Base-by-base conservation (phyloP, 2,329 filamentous ascomycete genomes). In the Botrytis sinoallii region DNA sequence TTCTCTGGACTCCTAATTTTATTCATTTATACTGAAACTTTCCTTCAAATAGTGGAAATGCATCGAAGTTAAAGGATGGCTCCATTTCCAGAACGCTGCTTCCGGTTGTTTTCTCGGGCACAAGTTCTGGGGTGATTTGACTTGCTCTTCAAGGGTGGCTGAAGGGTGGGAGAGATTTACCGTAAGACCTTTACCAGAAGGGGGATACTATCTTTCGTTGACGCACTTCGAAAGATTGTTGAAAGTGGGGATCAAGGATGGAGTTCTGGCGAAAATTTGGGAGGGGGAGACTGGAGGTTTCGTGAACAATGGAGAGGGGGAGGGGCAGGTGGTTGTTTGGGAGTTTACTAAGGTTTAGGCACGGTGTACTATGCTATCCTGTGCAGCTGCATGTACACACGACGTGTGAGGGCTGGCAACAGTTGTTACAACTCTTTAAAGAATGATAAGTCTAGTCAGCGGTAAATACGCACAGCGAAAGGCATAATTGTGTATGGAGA, bases 31-130 rank as follows among this genome's bases (percentile, higher is more conserved):
- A 72, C 48, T 67, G 29, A 71, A 65, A 35, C 22, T n/a, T n/a
- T n/a, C n/a, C n/a, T n/a, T n/a, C n/a, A n/a, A 18, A 59, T 60
- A 72, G 70, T 72, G 70, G 61, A 67, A 48, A 60, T 72, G 70
- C 46, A 67, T 1, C 48, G 70, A 60, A 32, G 9, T 5, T 0
- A 67, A 59, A 18, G 70, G 70, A 4, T 72, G 70, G 61, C 61
- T 72, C n/a, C 44, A 29, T 46, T 72, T 72, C 6, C 70, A 59
- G n/a, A 72, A 72, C 4, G n/a, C 38, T 0, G 70, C 48, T 32
- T 72, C 70, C 5, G 70, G 70, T 29, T 35, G 48, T 10, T 72
- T 67, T 38, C 22, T 72, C 9, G 70, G 70, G 1, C n/a, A 72
- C 4, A 20, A 38, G 7, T 46, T 55, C 35, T 40, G 44, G 35